Base-by-base conservation (phyloP, 495 filamentous ascomycete genomes). In the Hypoxylon intermedium region DNA sequence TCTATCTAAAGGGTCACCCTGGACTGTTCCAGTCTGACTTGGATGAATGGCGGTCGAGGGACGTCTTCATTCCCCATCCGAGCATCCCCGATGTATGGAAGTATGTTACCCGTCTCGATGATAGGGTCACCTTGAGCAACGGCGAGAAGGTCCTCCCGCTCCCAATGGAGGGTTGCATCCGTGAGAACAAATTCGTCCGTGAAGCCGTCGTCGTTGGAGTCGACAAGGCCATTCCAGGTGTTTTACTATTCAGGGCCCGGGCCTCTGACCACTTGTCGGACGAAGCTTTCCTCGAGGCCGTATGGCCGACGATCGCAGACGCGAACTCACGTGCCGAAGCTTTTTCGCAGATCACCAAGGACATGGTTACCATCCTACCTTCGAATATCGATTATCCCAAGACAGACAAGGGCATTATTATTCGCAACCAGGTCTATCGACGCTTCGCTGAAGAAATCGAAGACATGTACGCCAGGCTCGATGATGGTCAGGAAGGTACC, bases 131-230 rank as follows among this genome's bases (percentile, higher is more conserved):
- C 0, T 76, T 89, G 3, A 67, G 79, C 9, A 89, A 85, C 49
- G 87, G 87, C 0, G 86, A 89, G 63, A 90, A 90, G 53, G 78
- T 88, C 0, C 73, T 86, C 12, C 85, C 87, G 0, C 60, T 87
- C 3, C 72, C 78, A 0, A 82, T 86, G 24, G 87, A 89, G 65
- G 79, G 81, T 2, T 62, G 59, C 1, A 79, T 89, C 24, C 79
- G 81, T 46, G 72, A 82, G 26, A 68, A 81, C 51, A 61, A 70
- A 5, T 52, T 79, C 0, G 70, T 87, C 6, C 65, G 76, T 21
- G 87, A 87, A 49, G 83, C 79, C 6, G 72, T 85, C 6, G 77
- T 89, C 0, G 79, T 89, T 49, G 86, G 84, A 3, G 60, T 77
- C 0, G 76, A 71, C n/a, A 75, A 72, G 24, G 52, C 77, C 3